These are phyloP conservation scores for Tolypocladium tundrense DNA, from an alignment of 2,329 filamentous ascomycete genomes.

Conservation along the genomic window DNA sequence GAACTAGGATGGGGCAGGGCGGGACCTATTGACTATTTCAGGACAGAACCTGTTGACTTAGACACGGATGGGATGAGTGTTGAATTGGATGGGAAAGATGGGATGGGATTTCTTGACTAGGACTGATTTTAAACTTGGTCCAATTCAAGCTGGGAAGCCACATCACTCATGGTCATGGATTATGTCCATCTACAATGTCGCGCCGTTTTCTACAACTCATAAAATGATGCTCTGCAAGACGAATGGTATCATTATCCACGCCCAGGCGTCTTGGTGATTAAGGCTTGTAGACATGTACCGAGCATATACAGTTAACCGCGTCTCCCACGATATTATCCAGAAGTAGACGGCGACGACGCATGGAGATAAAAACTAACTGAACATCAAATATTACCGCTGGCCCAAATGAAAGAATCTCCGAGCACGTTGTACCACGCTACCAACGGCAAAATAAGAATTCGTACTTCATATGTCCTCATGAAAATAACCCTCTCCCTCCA, in stretches of 20 bases:
- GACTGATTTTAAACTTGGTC: too few species aligned
- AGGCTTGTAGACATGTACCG: constrained; percentile 33
- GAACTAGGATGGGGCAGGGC: too few species aligned
- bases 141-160: too few species aligned
- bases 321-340: constrained; percentile 38
- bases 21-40: too few species aligned
- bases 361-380: constrained; percentile 29
- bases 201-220: constrained; percentile 17
- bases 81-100: too few species aligned
- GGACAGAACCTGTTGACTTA: too few species aligned
- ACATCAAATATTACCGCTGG: too few species aligned
- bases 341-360: constrained; percentile 20
- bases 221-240: constrained; percentile 37
- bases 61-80: too few species aligned
- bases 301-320: constrained; percentile 34
- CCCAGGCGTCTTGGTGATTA: constrained; percentile 50
- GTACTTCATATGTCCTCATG: neutral
- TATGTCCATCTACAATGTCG: constrained; percentile 45
- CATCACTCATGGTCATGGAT: constrained; percentile 6
- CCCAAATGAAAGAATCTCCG: too few species aligned
- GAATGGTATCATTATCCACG: constrained; percentile 50
- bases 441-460: neutral
- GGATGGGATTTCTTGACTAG: too few species aligned
- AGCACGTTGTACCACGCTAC: too few species aligned
- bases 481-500: neutral